Percentiles rank a stretch among this genome's conserved stretches.
phyloP scores from a whole-genome alignment of 331 rosid genomes.

The Phaseolus coccineus region DNA sequence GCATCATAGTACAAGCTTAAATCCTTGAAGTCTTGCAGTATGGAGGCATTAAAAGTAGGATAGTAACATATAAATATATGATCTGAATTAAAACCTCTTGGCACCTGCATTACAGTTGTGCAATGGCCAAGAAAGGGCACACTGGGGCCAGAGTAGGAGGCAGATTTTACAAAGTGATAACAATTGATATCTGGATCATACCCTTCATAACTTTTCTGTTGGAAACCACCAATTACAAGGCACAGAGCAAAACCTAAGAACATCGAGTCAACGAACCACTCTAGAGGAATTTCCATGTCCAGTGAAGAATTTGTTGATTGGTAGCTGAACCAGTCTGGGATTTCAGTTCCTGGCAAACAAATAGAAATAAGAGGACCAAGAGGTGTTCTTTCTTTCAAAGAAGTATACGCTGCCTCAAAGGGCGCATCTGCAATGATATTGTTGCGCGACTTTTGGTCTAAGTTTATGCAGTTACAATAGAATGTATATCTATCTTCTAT shows the following conservation, averaged over 20 bases:
- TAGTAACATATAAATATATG: conserved; percentile 35
- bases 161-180: conserved; percentile 30
- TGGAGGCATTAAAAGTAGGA: conserved; percentile 31
- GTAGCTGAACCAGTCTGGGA: conserved; percentile 43
- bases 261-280: conserved; percentile 32
- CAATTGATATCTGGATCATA: conserved; percentile 36
- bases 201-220: conserved; percentile 24
- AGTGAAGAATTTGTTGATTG: conserved; percentile 30
- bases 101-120: conserved; percentile 37
- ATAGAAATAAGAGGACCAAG: conserved; percentile 31
- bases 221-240: conserved; percentile 34
- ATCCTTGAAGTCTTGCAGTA: conserved; percentile 38
- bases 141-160: conserved; percentile 6
- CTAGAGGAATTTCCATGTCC: conserved; percentile 34
- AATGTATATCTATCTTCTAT: conserved; percentile 24
- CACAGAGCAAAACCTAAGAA: conserved; percentile 38
- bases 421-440: conserved; percentile 39
- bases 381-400: conserved; percentile 21
- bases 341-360: conserved; percentile 38
- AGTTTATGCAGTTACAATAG: conserved; percentile 38
- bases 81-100: conserved; percentile 24
- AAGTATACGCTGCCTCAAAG: conserved; percentile 24
- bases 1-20: conserved; percentile 35
- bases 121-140: conserved; percentile 38
- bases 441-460: conserved; percentile 30